Percentiles rank a stretch among this genome's conserved stretches.
phyloP scores from a whole-genome alignment of 2,329 filamentous ascomycete species.

The Cordyceps fumosorosea region DNA sequence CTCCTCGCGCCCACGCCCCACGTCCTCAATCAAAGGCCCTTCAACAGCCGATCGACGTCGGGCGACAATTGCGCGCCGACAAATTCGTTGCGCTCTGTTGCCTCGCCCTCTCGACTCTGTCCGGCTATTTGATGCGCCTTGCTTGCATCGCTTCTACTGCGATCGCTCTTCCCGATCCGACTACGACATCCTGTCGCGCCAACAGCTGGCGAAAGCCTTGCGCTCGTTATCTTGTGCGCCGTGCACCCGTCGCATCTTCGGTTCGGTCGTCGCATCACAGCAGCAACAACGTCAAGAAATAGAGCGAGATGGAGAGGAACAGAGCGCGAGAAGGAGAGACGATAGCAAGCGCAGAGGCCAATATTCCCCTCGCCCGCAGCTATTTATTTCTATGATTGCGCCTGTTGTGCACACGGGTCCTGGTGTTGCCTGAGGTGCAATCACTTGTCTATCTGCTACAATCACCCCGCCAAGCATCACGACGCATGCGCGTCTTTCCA shows the following conservation, averaged over 20 bases:
- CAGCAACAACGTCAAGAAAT: neutral
- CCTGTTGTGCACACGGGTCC: neutral
- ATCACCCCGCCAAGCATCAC: constrained; percentile 3
- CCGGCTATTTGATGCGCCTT: neutral
- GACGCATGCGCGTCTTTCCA: neutral
- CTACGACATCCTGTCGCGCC: neutral
- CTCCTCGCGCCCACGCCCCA: constrained; percentile 3
- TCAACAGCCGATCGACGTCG: constrained; percentile 5
- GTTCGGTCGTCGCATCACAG: neutral
- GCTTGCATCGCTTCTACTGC: neutral
- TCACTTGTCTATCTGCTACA: constrained; percentile 6
- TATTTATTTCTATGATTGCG: neutral
- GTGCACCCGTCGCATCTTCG: neutral
- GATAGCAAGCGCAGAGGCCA: neutral
- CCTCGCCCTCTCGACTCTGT: neutral
- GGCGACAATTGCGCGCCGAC: neutral
- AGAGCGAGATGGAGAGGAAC: no score
- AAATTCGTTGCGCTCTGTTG: neutral
- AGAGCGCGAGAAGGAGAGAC: neutral
- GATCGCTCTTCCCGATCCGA: neutral
- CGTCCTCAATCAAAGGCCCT: constrained; percentile 9
- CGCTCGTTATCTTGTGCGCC: neutral
- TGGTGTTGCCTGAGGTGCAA: constrained; percentile 3
- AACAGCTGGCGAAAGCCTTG: neutral
- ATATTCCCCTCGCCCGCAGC: neutral